Evolutionary conservation across 2,329 filamentous ascomycete species (phyloP).

Genomic region (Diplodia mutila): DNA sequence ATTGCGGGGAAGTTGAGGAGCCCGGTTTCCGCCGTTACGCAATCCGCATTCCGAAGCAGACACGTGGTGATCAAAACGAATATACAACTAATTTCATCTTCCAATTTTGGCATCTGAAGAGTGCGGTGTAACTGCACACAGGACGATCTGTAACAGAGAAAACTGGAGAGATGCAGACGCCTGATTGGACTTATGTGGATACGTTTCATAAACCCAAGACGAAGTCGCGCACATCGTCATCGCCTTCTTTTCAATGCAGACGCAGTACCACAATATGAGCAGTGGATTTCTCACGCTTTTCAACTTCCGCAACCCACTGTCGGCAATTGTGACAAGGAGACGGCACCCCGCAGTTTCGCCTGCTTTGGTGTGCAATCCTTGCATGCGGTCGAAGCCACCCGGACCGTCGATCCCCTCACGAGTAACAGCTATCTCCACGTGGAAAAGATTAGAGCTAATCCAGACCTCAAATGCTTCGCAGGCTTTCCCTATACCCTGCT

Average conservation of each 20-base stretch:
- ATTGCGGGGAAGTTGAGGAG: neutral
- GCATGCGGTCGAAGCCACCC: neutral
- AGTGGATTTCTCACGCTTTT: neutral
- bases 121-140: slow-evolving; percentile 3
- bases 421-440: slow-evolving; percentile 9
- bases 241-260: neutral
- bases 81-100: slow-evolving; percentile 18
- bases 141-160: slow-evolving; percentile 17
- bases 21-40: neutral
- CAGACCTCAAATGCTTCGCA: slow-evolving; percentile 1
- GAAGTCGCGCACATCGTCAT: neutral
- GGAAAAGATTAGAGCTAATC: slow-evolving; percentile 6
- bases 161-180: slow-evolving; percentile 14
- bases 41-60: slow-evolving; percentile 1
- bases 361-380: neutral
- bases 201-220: slow-evolving; percentile 6
- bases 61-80: slow-evolving; percentile 8
- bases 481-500: neutral
- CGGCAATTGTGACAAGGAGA: neutral
- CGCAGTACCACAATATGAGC: neutral
- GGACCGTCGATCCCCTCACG: neutral
- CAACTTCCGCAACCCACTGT: neutral
- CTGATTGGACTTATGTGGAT: slow-evolving; percentile 11
- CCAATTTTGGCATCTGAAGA: slow-evolving; percentile 3
- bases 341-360: slow-evolving; percentile 9